phyloP scores from a whole-genome alignment of 257 asterid species.

The Ehretia macrophylla region DNA sequence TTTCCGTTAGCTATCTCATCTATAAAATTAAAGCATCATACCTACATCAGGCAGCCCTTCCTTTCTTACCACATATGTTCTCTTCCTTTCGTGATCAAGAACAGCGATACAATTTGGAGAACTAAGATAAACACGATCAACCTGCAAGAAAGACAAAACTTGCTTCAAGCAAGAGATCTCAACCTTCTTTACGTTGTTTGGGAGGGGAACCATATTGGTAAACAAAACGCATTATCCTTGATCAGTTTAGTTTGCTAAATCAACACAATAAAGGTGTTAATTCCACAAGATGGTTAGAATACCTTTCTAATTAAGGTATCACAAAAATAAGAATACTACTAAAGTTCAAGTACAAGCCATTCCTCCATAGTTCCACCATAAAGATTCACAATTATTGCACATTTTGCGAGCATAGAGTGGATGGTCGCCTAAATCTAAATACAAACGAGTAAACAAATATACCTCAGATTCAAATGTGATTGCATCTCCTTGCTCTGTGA shows the following conservation, averaged over 20 bases:
- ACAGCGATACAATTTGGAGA: slow-evolving; percentile 67
- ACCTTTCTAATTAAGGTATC: too few species aligned
- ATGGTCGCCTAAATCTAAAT: too few species aligned
- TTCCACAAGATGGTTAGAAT: too few species aligned
- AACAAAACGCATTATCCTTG: not conserved
- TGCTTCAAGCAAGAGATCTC: not conserved
- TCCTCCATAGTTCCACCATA: too few species aligned
- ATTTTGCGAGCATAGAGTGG: too few species aligned
- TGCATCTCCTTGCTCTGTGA: slow-evolving; percentile 96
- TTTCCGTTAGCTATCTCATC: too few species aligned
- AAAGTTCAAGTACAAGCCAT: too few species aligned
- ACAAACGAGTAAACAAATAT: not conserved
- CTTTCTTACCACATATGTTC: slow-evolving; percentile 74
- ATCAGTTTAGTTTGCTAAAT: too few species aligned
- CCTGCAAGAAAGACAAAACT: slow-evolving; percentile 35
- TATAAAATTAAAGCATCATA: slow-evolving; percentile 19
- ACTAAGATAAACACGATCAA: slow-evolving; percentile 78
- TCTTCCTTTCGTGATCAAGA: slow-evolving; percentile 83
- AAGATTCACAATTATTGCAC: too few species aligned
- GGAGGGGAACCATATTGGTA: not conserved
- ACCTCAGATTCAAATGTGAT: slow-evolving; percentile 96
- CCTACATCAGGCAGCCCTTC: slow-evolving; percentile 91
- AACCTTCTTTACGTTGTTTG: not conserved
- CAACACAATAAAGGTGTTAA: too few species aligned
- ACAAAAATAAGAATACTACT: too few species aligned